Base-by-base conservation (phyloP, 352 stramenopile species). In the Thraustotheca clavata region DNA sequence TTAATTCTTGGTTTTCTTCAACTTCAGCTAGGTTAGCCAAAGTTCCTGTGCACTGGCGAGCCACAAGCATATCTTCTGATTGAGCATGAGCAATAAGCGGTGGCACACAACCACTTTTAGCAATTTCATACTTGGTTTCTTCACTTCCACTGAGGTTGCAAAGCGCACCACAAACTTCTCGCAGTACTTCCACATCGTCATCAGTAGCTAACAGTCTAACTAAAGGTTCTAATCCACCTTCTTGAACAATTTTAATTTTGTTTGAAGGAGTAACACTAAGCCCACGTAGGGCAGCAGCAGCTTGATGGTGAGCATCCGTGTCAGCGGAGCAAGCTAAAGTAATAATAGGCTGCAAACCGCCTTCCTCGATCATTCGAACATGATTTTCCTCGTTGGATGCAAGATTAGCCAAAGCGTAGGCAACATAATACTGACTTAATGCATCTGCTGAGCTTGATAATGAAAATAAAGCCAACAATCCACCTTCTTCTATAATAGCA, bases 51-150 rank as follows among this genome's bases (percentile, higher is more conserved):
- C 87, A 85, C 65, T 98, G 91, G 0, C 79, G 81, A 1, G 93
- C 80, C 4, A 98, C 76, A 33, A 92, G 76, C 77, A 96, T 93
- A 70, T 99, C 94, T 68, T 98, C 91, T 6, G 80, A 96, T 69
- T 97, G 83, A 11, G 95, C 91, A 39, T 96, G 87, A 4, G 78
- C 74, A 33, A 98, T 93, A 2, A 99, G 75, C 20, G 90, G 85
- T 12, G 83, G 59, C 14, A 98, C 83, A 3, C 87, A 88, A 2
- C 95, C 95, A 49, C 80, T 96, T 68, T 98, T 98, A 18, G 88
- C 83, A 35, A 99, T 96, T 71, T 98, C 96, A 65, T 97, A 98
- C 72, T 98, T 98, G 69, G 96, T 98, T 69, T 99, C 94, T 50
- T 98, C 94, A 32, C 85, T 91, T 33, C 97, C 74, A 5, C 91